Percentiles rank a stretch among this genome's conserved stretches.
Conservation (phyloP, 2,329 filamentous ascomycete species). For the Penicillium palitans region DNA sequence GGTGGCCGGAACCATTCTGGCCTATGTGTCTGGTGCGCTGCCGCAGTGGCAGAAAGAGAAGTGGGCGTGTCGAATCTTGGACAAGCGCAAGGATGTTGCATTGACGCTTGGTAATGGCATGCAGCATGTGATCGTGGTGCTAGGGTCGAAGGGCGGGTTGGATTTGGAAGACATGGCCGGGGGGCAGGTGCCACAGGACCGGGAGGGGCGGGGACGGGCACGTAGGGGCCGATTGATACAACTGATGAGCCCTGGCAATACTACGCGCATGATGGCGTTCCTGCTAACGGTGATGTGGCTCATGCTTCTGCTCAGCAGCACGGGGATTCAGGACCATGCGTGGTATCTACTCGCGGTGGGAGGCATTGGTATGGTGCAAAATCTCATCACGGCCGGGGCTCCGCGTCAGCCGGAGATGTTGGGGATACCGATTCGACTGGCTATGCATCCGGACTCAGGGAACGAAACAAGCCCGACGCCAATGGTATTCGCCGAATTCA, state of each 20-base stretch:
- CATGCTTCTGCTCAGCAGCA: conserved; percentile 43
- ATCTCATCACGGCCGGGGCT: not conserved
- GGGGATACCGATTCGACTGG: not conserved
- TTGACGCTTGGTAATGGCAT: conserved; percentile 46
- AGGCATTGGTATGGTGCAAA: conserved; percentile 24
- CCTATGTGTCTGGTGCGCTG: conserved; percentile 37
- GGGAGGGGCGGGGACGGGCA: not conserved
- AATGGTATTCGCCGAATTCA: not conserved
- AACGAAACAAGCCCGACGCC: not conserved
- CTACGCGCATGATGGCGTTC: conserved; percentile 1
- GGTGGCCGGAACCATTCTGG: conserved; percentile 39
- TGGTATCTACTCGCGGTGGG: conserved; percentile 48
- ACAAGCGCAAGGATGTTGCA: conserved; percentile 31
- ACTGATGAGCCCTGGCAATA: conserved; percentile 4
- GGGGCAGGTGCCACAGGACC: conserved; percentile 10
- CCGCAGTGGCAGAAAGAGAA: conserved; percentile 50
- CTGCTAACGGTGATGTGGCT: conserved; percentile 36
- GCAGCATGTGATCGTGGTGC: conserved; percentile 44
- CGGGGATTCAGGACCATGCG: conserved; percentile 38
- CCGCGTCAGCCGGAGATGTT: not conserved
- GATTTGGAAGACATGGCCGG: conserved; percentile 48
- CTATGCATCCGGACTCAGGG: not conserved
- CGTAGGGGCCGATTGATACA: not conserved
- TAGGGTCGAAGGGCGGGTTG: conserved; percentile 35
- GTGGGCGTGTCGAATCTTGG: conserved; percentile 39